Base-by-base conservation (phyloP, 352 stramenopile species). In the Pythium myriotylum region DNA sequence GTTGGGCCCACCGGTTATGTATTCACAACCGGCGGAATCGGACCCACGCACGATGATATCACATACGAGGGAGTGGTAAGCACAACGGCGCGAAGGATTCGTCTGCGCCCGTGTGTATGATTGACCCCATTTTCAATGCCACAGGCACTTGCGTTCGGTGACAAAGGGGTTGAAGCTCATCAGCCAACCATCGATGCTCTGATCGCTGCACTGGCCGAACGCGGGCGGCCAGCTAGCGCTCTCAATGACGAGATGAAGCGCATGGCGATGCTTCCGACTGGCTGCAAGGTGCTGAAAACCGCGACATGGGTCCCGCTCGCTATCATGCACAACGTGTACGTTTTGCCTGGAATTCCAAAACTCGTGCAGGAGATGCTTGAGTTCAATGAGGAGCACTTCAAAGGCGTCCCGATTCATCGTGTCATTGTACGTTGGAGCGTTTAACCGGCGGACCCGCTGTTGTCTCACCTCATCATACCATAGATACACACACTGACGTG, bases 1-100 rank as follows among this genome's bases (percentile, higher is more conserved):
- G 86, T 95, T 14, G 86, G 86, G 3, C 77, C 76, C 13, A 76
- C 51, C 13, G 86, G 86, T 17, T 95, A 91, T 59, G 84, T 95
- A 13, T 79, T 95, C 70, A 94, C 86, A 10, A 92, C 86, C 6
- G 86, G 86, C 59, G 86, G 86, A 33, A 94, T 95, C 43, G 86
- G 86, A 3, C 86, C 84, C 5, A 95, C 86, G 13, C 86, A 95
- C 43, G 86, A 95, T 65, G 86, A 95, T 61, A 92, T 95, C 66
- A 95, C 86, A 86, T 95, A 95, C 57, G 80, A 93, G 52, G 84
- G 80, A 55, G 80, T 93, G 65, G 84, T 90, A 59, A 42, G 66
- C 60, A 29, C 2, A n/a, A n/a, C n/a, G n/a, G n/a, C n/a, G n/a
- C n/a, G n/a, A n/a, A n/a, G n/a, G n/a, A n/a, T n/a, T n/a, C n/a